Evolutionary conservation across 2,329 filamentous ascomycete genomes (phyloP).

Genomic region (Mycosphaerelloides madeirae): DNA sequence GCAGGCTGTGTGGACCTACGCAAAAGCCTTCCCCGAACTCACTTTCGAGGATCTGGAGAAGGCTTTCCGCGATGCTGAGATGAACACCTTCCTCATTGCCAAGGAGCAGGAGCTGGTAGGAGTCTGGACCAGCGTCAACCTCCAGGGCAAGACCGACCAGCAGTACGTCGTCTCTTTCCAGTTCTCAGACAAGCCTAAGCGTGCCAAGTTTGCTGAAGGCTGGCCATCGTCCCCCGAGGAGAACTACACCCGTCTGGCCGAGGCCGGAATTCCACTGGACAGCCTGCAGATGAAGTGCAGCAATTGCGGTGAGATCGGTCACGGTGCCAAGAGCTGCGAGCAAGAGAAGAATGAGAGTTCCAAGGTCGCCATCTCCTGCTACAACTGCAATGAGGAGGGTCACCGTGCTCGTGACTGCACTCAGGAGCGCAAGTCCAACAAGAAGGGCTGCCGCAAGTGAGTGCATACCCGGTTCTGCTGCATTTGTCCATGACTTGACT

Average conservation of each 20-base stretch:
- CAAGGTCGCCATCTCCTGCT: slow-evolving; percentile 45
- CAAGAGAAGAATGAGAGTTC: slow-evolving; percentile 41
- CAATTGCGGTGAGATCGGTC: slow-evolving; percentile 46
- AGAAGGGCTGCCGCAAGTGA: slow-evolving; percentile 35
- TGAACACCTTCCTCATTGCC: slow-evolving; percentile 59
- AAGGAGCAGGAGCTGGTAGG: slow-evolving; percentile 51
- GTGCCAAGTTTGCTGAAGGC: slow-evolving; percentile 41
- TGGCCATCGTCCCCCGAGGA: slow-evolving; percentile 49
- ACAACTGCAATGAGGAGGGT: slow-evolving; percentile 49
- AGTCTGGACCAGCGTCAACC: slow-evolving; percentile 65
- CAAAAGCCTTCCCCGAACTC: slow-evolving; percentile 55
- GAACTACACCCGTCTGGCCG: slow-evolving; percentile 48
- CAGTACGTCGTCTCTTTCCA: slow-evolving; percentile 50
- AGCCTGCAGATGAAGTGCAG: slow-evolving; percentile 47
- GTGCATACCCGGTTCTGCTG: background rate
- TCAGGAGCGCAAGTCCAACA: slow-evolving; percentile 52
- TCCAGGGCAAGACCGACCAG: slow-evolving; percentile 58
- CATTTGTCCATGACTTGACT: background rate
- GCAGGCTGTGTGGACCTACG: slow-evolving; percentile 46
- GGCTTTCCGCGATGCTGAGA: slow-evolving; percentile 51
- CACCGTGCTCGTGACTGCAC: slow-evolving; percentile 61
- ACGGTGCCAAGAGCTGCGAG: slow-evolving; percentile 44
- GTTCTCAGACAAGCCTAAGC: slow-evolving; percentile 43
- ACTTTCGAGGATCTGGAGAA: slow-evolving; percentile 60
- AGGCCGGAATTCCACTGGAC: slow-evolving; percentile 50